Evolutionary conservation across 148 eudicot genomes (phyloP).

Genomic region (Heliosperma pusillum): DNA sequence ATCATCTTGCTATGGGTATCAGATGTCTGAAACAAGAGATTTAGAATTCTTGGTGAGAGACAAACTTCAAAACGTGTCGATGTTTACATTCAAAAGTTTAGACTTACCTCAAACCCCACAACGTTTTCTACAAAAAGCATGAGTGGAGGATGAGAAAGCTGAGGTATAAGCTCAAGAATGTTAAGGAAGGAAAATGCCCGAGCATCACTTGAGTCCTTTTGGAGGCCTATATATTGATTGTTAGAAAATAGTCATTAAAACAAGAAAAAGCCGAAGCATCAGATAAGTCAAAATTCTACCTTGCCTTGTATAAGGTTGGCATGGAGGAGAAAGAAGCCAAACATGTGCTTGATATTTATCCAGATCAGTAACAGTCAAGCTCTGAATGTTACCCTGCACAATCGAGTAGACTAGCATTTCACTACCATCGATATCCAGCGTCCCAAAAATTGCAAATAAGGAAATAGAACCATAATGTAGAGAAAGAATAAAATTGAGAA

Average conservation of each 20-base stretch:
- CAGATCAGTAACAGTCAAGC: constrained; percentile 82
- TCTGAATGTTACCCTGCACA: constrained; percentile 89
- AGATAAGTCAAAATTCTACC: constrained; percentile 40
- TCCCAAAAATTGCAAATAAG: background rate
- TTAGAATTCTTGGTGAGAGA: constrained; percentile 1
- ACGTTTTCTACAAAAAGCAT: constrained; percentile 96
- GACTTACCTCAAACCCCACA: constrained; percentile 87
- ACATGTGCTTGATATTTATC: constrained; percentile 75
- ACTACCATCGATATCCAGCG: background rate
- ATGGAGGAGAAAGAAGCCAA: constrained; percentile 99
- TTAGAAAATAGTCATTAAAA: constrained; percentile 18
- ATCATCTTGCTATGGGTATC: constrained; percentile 77
- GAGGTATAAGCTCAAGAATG: constrained; percentile 85
- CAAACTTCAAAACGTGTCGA: background rate
- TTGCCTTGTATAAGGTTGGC: constrained; percentile 98
- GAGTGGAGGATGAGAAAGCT: constrained; percentile 61
- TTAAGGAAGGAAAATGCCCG: constrained; percentile 89
- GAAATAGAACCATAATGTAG: background rate
- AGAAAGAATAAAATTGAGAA: background rate
- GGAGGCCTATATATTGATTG: constrained; percentile 59
- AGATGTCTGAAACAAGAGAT: constrained; percentile 56
- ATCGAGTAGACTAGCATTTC: constrained; percentile 1
- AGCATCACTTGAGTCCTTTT: constrained; percentile 91
- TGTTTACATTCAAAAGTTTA: background rate
- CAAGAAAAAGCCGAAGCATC: constrained; percentile 13